Conservation (phyloP, 2,329 filamentous ascomycete genomes). For the Lachnellula subtilissima region DNA sequence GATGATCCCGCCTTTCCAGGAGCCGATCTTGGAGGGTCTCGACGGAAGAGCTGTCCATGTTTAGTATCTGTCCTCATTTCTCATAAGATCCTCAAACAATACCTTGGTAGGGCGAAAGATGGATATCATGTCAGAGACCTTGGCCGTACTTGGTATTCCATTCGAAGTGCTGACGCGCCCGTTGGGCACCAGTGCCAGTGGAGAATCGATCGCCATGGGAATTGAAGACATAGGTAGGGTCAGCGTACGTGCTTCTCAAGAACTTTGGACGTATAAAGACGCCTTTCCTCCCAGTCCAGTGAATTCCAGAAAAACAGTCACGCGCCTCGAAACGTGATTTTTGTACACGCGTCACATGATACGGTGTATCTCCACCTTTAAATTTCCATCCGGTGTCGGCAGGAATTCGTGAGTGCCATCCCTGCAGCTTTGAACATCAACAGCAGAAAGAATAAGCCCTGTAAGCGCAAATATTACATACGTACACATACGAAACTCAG, state of each 20-base stretch:
- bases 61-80: not conserved
- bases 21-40: constrained; percentile 47
- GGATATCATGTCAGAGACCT: constrained; percentile 72
- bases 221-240: constrained; percentile 26
- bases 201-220: constrained; percentile 32
- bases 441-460: too few species aligned
- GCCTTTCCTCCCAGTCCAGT: too few species aligned
- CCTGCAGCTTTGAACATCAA: too few species aligned
- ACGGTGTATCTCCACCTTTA: too few species aligned
- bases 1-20: constrained; percentile 22
- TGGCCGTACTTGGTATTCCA: constrained; percentile 40
- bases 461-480: too few species aligned
- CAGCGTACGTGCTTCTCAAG: not conserved
- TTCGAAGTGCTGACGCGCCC: constrained; percentile 16
- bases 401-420: too few species aligned
- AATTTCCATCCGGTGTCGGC: too few species aligned
- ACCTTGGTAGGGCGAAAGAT: constrained; percentile 79
- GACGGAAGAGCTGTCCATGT: constrained; percentile 51
- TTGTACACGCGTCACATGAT: not conserved
- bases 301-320: not conserved
- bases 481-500: too few species aligned
- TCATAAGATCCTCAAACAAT: constrained; percentile 9
- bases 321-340: not conserved
- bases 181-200: constrained; percentile 15
- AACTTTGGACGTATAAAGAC: not conserved